These are phyloP conservation scores for Ambrosia hybrid DNA, from an alignment of 140 eudicot genomes.

Conservation along the genomic window DNA sequence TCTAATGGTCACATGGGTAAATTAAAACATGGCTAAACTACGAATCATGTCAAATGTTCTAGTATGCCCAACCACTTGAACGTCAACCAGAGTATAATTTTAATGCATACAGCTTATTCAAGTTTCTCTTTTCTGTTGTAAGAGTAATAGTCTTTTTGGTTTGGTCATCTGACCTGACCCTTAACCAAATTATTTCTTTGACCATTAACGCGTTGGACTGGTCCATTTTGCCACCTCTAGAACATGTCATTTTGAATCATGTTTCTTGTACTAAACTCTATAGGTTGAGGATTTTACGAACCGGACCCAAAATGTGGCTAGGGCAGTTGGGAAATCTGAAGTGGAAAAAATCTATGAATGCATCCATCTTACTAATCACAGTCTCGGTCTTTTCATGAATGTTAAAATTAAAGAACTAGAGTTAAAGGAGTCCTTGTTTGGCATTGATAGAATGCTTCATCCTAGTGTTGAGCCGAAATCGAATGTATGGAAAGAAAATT, in stretches of 20 bases:
- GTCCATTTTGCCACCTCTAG: constrained; percentile 10
- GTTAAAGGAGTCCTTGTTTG: constrained; percentile 55
- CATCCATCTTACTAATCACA: constrained; percentile 42
- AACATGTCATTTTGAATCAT: constrained; percentile 3
- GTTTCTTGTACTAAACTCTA: constrained; percentile 14
- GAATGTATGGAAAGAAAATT: constrained; percentile 3
- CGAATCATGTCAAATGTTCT: no score
- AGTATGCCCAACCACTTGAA: no score
- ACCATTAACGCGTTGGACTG: background rate
- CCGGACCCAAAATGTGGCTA: constrained; percentile 76
- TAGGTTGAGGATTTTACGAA: constrained; percentile 99
- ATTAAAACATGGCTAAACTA: no score
- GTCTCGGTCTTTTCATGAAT: constrained; percentile 45
- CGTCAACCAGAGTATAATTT: no score
- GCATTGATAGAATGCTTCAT: constrained; percentile 31
- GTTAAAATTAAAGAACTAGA: constrained; percentile 40
- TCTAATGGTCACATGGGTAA: no score
- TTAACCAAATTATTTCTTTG: background rate
- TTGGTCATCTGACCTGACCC: background rate
- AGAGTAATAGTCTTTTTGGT: background rate
- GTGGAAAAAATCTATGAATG: constrained; percentile 46
- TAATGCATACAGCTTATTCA: no score
- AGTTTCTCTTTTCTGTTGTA: background rate
- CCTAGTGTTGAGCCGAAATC: constrained; percentile 6
- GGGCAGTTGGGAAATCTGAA: constrained; percentile 70